Base-by-base conservation (phyloP, 495 filamentous ascomycete genomes). In the Aspergillus sparsus region DNA sequence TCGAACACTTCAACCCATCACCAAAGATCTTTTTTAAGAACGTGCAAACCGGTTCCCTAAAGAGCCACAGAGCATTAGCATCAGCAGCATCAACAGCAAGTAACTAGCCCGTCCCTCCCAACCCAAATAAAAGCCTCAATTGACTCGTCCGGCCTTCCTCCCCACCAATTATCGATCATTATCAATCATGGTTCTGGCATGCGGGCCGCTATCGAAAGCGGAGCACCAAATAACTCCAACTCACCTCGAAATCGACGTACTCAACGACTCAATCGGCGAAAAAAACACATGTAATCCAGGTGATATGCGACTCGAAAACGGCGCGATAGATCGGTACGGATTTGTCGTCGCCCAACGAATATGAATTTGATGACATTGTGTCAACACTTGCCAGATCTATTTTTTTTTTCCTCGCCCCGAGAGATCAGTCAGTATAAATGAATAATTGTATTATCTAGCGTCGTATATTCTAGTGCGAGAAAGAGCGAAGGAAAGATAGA, bases 211-310 rank as follows among this genome's bases (percentile, higher is more conserved):
- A 1, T 27, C 21, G 21, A 27, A 27, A 27, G 21, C 21, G 3
- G 21, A 27, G 21, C 21, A 27, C 3, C 21, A 27, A n/a, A 57
- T 11, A 42, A 39, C n/a, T 21, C 15, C 44, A 15, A 66, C 71
- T 70, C 62, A 77, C 82, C 21, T 3, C 3, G 21, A 27, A 27
- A 1, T 27, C 3, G 21, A 27, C 21, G 21, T 27, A 27, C 21
- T 27, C 21, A 27, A 27, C 21, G 21, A 27, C 21, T 27, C 21
- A n/a, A 47, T 52, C 8, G 90, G 88, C 0, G 87, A 90, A 66
- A 88, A 91, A 67, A 90, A 89, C 27, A 92, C 79, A 80, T 97
- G 92, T 9, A 98, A 77, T 21, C 94, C 94, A 3, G 92, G 86
- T 6, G 89, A 83, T 35, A 92, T 72, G 60, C 87, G 83, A 53